A percentile compares a stretch with the other conserved stretches of the same genome.
Conservation (phyloP, 257 asterid genomes). For the Sherardia arvensis region DNA sequence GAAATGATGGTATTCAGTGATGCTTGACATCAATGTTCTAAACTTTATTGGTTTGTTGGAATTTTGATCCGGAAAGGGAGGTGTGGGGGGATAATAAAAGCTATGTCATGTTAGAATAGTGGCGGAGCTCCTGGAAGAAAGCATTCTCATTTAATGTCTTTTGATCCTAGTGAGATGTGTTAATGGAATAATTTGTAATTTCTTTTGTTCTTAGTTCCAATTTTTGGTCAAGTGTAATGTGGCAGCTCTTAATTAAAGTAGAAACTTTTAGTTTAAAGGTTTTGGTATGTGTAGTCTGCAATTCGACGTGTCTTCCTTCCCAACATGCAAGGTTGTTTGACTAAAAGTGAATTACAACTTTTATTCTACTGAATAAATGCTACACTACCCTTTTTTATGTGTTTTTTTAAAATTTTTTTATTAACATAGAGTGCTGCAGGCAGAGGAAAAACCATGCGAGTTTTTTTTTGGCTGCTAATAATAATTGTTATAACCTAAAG, state of each 20-base stretch:
- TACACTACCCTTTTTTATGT: too few species aligned
- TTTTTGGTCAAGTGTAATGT: background rate
- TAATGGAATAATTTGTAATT: background rate
- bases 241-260: background rate
- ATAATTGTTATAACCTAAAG: background rate
- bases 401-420: too few species aligned
- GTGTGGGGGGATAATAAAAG: background rate
- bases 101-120: background rate
- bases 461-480: background rate
- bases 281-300: background rate
- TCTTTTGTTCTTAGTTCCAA: background rate
- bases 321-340: background rate
- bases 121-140: background rate
- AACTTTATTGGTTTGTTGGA: background rate
- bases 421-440: too few species aligned
- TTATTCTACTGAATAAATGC: too few species aligned
- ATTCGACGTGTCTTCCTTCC: background rate
- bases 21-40: background rate
- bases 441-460: too few species aligned
- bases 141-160: too few species aligned
- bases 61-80: background rate
- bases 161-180: background rate
- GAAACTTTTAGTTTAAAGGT: background rate
- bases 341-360: too few species aligned
- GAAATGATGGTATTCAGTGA: too few species aligned